A percentile compares a stretch with the other conserved stretches of the same genome.
phyloP scores from a whole-genome alignment of 2,329 filamentous ascomycete genomes.

The Monosporascus sp. region DNA sequence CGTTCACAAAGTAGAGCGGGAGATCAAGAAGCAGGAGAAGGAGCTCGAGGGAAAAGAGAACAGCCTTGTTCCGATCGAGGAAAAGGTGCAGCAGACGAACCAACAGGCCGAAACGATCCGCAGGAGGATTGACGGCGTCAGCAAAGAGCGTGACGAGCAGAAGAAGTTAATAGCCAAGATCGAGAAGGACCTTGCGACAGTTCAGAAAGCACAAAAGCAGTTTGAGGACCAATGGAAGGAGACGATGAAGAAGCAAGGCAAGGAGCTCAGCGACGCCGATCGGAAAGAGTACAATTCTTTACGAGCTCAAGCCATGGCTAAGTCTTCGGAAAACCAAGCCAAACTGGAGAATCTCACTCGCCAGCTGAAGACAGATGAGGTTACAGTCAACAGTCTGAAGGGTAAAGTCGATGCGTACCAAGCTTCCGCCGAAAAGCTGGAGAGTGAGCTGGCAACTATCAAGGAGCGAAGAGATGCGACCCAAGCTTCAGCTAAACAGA shows the following conservation, averaged over 20 bases:
- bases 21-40: slow-evolving; percentile 80
- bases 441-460: slow-evolving; percentile 64
- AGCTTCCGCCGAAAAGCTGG: slow-evolving; percentile 66
- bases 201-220: slow-evolving; percentile 84
- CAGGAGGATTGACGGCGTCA: slow-evolving; percentile 63
- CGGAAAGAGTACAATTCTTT: slow-evolving; percentile 85
- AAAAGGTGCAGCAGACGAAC: slow-evolving; percentile 79
- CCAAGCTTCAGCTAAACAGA: slow-evolving; percentile 58
- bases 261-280: slow-evolving; percentile 78
- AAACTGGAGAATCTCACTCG: slow-evolving; percentile 82
- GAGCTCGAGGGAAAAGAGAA: slow-evolving; percentile 84
- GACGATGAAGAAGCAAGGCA: slow-evolving; percentile 78
- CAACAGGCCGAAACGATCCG: slow-evolving; percentile 65
- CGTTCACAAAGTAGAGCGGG: slow-evolving; percentile 75
- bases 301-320: slow-evolving; percentile 77
- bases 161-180: slow-evolving; percentile 63
- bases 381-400: slow-evolving; percentile 82
- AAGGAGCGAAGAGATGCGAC: slow-evolving; percentile 62
- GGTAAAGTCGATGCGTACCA: slow-evolving; percentile 79
- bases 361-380: slow-evolving; percentile 85
- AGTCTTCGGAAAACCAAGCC: slow-evolving; percentile 73
- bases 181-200: slow-evolving; percentile 72
- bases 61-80: slow-evolving; percentile 79
- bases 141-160: slow-evolving; percentile 72
- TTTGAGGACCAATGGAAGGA: slow-evolving; percentile 87